These are phyloP conservation scores for Ogataea siamensis DNA, from an alignment of 805 yeast genomes.

Conservation along the genomic window DNA sequence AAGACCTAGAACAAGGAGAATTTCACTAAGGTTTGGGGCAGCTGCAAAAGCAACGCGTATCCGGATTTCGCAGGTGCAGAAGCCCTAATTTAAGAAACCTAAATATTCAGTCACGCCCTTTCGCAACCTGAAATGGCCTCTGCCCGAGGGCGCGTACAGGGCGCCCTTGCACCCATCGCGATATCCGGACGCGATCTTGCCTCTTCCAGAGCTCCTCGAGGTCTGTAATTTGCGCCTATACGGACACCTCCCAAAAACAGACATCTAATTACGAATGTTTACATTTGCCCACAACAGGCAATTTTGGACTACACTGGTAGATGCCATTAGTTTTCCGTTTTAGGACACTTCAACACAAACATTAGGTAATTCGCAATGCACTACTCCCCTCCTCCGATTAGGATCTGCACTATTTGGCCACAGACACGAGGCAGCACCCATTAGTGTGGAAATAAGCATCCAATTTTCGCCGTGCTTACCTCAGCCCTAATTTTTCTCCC, in stretches of 20 bases:
- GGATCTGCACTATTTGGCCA: not conserved
- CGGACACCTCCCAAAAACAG: constrained; percentile 4
- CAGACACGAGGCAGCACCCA: not conserved
- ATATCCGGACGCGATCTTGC: not conserved
- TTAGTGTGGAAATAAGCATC: not conserved
- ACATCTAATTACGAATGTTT: constrained; percentile 3
- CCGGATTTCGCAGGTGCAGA: constrained; percentile 11
- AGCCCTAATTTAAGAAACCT: not conserved
- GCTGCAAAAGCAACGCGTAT: constrained; percentile 6
- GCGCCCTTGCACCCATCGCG: no score
- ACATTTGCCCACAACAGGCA: not conserved
- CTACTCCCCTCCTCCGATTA: not conserved
- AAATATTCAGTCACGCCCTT: not conserved
- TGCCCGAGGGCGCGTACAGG: not conserved
- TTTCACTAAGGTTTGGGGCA: constrained; percentile 5
- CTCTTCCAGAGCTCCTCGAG: not conserved
- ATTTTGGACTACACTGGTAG: not conserved
- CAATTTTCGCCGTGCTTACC: not conserved
- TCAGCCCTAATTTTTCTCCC: not conserved
- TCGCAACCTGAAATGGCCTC: not conserved
- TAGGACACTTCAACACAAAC: not conserved
- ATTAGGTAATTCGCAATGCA: not conserved
- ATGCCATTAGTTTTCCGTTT: not conserved
- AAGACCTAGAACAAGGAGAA: constrained; percentile 1
- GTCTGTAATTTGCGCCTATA: not conserved